These are phyloP conservation scores for Pseudogymnoascus sp. DNA, from an alignment of 2,329 filamentous ascomycete genomes.

Conservation along the genomic window DNA sequence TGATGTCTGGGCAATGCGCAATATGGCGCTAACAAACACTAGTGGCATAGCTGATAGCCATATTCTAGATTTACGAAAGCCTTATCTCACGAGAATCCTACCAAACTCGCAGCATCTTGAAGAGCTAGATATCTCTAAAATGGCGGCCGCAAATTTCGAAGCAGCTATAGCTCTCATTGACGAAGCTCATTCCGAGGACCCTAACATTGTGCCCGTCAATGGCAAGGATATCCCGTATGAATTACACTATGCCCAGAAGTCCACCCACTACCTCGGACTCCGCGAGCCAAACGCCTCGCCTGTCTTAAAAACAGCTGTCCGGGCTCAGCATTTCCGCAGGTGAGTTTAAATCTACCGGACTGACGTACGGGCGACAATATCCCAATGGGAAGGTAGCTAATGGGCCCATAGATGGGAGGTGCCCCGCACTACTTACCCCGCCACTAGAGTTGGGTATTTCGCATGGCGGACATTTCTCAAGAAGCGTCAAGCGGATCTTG, in stretches of 20 bases:
- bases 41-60: not conserved
- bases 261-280: constrained; percentile 62
- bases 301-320: constrained; percentile 63
- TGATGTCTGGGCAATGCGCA: not conserved
- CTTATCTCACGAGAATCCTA: not conserved
- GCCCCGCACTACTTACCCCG: constrained; percentile 63
- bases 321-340: constrained; percentile 76
- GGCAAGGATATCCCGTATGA: constrained; percentile 57
- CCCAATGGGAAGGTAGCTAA: not conserved
- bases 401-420: constrained; percentile 58
- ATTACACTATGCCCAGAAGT: constrained; percentile 72
- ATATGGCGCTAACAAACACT: not conserved
- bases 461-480: constrained; percentile 69
- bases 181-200: constrained; percentile 61
- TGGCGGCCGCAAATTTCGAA: constrained; percentile 29
- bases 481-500: constrained; percentile 61
- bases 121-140: constrained; percentile 2
- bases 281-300: constrained; percentile 56
- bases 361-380: not conserved
- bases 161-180: constrained; percentile 62
- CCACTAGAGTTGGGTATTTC: constrained; percentile 68
- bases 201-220: constrained; percentile 43
- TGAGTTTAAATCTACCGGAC: constrained; percentile 20
- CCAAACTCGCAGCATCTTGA: not conserved
- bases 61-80: not conserved